phyloP scores from a whole-genome alignment of 768 basidiomycete species.

The Coprinellus micaceus region DNA sequence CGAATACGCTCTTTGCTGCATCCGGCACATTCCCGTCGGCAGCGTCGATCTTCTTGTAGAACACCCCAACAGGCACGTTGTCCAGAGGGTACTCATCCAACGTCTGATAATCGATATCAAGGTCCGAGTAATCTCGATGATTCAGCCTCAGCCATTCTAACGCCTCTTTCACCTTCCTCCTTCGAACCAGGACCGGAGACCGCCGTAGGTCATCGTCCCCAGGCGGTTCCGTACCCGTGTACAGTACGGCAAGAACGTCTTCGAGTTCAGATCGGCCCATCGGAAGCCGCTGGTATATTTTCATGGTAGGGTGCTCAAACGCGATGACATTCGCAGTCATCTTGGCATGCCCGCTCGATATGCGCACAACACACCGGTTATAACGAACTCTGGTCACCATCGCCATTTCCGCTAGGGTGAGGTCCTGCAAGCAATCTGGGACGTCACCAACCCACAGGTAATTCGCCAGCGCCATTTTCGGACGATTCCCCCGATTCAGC shows the following conservation, averaged over 20 bases:
- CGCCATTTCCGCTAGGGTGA: no score
- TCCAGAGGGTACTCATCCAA: background rate
- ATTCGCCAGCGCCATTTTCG: constrained; percentile 22
- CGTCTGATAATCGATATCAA: background rate
- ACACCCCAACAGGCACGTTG: background rate
- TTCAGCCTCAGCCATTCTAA: constrained; percentile 4
- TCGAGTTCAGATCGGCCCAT: constrained; percentile 18
- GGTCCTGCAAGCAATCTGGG: no score
- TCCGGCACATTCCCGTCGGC: background rate
- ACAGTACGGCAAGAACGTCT: background rate
- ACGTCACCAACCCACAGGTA: no score
- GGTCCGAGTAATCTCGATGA: background rate
- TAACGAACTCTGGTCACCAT: constrained; percentile 22
- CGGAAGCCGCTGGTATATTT: constrained; percentile 25
- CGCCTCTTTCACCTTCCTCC: background rate
- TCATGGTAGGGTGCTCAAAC: constrained; percentile 23
- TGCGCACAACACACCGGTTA: constrained; percentile 25
- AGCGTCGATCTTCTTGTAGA: background rate
- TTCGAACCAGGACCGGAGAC: background rate
- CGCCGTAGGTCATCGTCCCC: background rate
- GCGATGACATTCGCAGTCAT: constrained; percentile 30
- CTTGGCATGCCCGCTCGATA: constrained; percentile 22
- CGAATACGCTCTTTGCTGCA: constrained; percentile 26
- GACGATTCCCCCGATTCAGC: background rate
- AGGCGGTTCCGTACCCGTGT: background rate